Conservation (phyloP, 2,329 filamentous ascomycete species). For the Aureobasidium sp. region DNA sequence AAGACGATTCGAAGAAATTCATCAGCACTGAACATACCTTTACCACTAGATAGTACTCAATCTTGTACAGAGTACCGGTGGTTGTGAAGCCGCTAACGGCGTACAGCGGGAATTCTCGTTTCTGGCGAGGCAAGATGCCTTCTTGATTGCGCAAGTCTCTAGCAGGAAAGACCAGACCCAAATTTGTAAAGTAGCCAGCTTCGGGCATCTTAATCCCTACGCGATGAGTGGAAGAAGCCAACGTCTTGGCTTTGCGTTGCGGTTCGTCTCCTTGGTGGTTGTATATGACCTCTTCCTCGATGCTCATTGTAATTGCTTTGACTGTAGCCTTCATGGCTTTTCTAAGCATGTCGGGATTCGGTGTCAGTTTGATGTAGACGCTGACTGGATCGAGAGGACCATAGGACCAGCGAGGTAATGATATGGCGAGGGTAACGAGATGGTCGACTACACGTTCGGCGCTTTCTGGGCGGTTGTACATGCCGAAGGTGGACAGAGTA, state of each 20-base stretch:
- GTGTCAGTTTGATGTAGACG: conserved; percentile 88
- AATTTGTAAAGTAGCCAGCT: conserved; percentile 83
- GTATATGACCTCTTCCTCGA: conserved; percentile 98
- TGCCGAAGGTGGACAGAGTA: conserved; percentile 94
- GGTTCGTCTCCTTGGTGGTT: conserved; percentile 97
- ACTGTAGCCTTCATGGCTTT: conserved; percentile 91
- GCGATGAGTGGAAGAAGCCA: conserved; percentile 73
- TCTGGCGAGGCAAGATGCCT: conserved; percentile 76
- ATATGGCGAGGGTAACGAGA: conserved; percentile 83
- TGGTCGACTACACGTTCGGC: conserved; percentile 82
- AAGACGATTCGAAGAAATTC: not conserved
- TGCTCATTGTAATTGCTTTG: conserved; percentile 82
- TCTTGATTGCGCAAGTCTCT: conserved; percentile 82
- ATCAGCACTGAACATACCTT: conserved; percentile 53
- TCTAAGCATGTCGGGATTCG: conserved; percentile 81
- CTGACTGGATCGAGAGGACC: conserved; percentile 90
- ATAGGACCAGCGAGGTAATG: conserved; percentile 91
- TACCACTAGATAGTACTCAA: conserved; percentile 91
- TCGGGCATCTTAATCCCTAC: conserved; percentile 83
- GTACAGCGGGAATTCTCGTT: conserved; percentile 81
- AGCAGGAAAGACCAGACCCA: conserved; percentile 82
- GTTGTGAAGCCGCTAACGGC: conserved; percentile 87
- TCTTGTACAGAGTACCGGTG: conserved; percentile 89
- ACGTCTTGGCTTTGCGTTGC: conserved; percentile 75
- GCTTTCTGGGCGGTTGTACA: conserved; percentile 95